Base-by-base conservation (phyloP, 1,284 basidiomycete species). In the Rhodotorula glutinis region DNA sequence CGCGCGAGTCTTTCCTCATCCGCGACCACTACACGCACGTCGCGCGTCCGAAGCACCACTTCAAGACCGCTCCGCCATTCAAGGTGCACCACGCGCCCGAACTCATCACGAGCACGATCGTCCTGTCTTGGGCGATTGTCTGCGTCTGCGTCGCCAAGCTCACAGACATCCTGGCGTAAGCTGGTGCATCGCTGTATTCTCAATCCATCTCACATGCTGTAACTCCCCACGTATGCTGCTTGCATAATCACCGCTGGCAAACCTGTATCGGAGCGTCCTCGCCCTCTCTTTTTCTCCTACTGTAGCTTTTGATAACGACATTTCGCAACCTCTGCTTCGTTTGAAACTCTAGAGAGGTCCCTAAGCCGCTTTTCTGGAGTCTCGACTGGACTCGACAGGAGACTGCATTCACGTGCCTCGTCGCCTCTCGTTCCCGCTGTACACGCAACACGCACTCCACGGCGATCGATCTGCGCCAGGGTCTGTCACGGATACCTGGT, bases 1-100 rank as follows among this genome's bases (percentile, higher is more conserved):
- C 59, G 29, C 65, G 71, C 43, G 71, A 72, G 43, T 62, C 63
- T 5, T 70, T 72, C 66, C 46, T 72, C 43, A 66, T 72, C 56
- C 71, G 71, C 5, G 71, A 72, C 62, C 65, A 66, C 53, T 72
- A 72, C 62, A 63, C 71, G 27, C 65, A 62, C 41, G 67, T 70
- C 59, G 71, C 71, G 14, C 71, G 71, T 4, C 71, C 71, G 27
- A 70, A 70, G 49, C 71, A 72, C 43, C 53, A 67, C 46, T 70
- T 65, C 68, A 70, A 70, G 62, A 72, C 68, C 23, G 63, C 66
- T 9, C 29, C 49, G 23, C 68, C 71, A 14, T 70, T 70, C 61
- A 72, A 68, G 54, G 66, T 68, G 14, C 30, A 66, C 46, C 65
- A 64, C 23, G 60, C 53, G 30, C 65, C 65, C 41, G 67, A 72